A percentile compares a stretch with the other conserved stretches of the same genome.
These are phyloP conservation scores for Rhynchosporium agropyri DNA, from an alignment of 2,329 filamentous ascomycete species.

Conservation along the genomic window DNA sequence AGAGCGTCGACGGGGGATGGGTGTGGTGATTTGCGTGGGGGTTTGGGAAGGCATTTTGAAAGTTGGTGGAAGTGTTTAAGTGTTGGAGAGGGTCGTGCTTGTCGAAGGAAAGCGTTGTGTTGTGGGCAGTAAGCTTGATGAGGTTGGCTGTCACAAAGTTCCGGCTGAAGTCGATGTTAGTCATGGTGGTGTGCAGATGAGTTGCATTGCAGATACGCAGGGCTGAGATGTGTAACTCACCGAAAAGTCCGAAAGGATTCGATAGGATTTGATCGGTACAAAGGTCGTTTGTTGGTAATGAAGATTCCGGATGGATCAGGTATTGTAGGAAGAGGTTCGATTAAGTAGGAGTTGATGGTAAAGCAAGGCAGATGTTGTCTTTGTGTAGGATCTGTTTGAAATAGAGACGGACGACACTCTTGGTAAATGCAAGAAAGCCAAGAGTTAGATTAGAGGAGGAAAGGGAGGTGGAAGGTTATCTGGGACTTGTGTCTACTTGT, in stretches of 20 bases:
- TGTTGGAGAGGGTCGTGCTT: slow-evolving; percentile 8
- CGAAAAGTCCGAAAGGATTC: slow-evolving; percentile 14
- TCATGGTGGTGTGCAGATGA: slow-evolving; percentile 12
- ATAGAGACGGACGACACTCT: slow-evolving; percentile 5
- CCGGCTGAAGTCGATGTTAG: slow-evolving; percentile 17
- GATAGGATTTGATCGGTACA: slow-evolving; percentile 7
- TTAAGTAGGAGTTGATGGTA: slow-evolving; percentile 13
- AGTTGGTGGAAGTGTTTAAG: not conserved
- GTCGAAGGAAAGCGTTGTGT: not conserved
- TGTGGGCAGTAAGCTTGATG: slow-evolving; percentile 5
- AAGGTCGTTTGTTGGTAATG: slow-evolving; percentile 11
- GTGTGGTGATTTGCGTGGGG: slow-evolving; percentile 36
- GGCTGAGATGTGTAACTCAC: slow-evolving; percentile 24
- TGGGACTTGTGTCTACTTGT: slow-evolving; percentile 7
- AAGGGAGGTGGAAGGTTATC: not conserved
- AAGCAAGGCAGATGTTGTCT: slow-evolving; percentile 1
- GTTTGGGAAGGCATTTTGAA: slow-evolving; percentile 40
- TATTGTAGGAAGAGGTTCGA: slow-evolving; percentile 13
- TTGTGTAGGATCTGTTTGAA: not conserved
- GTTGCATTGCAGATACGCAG: slow-evolving; percentile 20
- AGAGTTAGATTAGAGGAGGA: not conserved
- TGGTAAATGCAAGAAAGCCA: slow-evolving; percentile 11
- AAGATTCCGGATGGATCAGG: not conserved
- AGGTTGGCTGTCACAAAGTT: slow-evolving; percentile 4
- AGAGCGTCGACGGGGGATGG: slow-evolving; percentile 54